Conservation (phyloP, 176 grass and related monocot species). For the Oryza longistaminata region DNA sequence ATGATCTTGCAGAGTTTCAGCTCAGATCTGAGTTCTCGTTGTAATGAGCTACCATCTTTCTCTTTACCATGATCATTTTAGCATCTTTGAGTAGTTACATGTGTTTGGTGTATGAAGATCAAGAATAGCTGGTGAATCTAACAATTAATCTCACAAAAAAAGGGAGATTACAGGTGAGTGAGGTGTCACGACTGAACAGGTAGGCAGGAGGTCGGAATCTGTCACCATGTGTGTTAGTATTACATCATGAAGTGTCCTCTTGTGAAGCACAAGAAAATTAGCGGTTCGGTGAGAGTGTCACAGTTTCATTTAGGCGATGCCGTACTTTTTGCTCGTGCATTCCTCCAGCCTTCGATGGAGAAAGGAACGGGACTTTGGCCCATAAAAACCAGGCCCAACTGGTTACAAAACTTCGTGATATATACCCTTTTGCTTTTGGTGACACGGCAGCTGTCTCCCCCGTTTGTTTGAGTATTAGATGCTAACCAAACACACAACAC, state of each 20-base stretch:
- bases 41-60: neutral
- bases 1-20: neutral
- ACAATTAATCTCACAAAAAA: neutral
- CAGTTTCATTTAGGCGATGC: neutral
- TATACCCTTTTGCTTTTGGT: conserved; percentile 16
- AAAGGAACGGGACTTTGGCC: neutral
- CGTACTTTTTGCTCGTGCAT: neutral
- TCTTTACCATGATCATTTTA: neutral
- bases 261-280: conserved; percentile 29
- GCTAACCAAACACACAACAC: conserved; percentile 21
- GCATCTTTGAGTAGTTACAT: neutral
- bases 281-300: neutral
- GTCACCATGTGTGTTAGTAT: conserved; percentile 2
- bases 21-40: conserved; percentile 18
- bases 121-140: neutral
- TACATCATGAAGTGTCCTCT: neutral
- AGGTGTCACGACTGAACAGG: conserved; percentile 43
- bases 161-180: neutral
- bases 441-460: neutral
- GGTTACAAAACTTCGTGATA: neutral
- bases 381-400: neutral
- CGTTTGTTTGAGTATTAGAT: neutral
- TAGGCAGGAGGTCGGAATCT: conserved; percentile 45
- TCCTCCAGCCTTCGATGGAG: neutral
- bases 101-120: conserved; percentile 17